phyloP scores from a whole-genome alignment of 257 asterid genomes.

The Petrea volubilis region DNA sequence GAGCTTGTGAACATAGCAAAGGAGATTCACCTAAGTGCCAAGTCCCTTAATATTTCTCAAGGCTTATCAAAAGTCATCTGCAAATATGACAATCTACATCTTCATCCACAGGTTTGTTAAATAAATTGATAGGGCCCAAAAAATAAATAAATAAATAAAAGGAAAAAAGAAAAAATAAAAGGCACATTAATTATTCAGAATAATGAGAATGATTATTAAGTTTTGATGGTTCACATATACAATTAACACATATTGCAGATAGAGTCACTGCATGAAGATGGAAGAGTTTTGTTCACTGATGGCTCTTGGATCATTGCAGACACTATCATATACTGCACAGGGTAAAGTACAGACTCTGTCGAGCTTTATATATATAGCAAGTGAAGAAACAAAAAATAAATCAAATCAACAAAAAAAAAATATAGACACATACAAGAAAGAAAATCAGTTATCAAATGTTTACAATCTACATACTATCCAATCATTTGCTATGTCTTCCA shows the following conservation, averaged over 20 bases:
- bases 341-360: constrained; percentile 46
- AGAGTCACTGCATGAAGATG: constrained; percentile 74
- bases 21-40: constrained; percentile 70
- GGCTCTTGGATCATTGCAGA: constrained; percentile 64
- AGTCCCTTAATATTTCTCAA: constrained; percentile 44
- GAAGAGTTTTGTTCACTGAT: constrained; percentile 63
- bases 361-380: not conserved
- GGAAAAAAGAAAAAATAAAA: not conserved
- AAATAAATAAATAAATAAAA: not conserved
- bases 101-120: constrained; percentile 62
- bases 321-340: constrained; percentile 84
- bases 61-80: constrained; percentile 75
- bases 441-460: not conserved
- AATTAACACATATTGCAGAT: constrained; percentile 45
- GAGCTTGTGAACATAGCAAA: constrained; percentile 80
- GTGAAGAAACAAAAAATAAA: too few relatives aligned
- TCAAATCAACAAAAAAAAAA: not conserved
- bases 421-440: not conserved
- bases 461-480: too few relatives aligned
- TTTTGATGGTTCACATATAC: not conserved
- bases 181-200: not conserved
- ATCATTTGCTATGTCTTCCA: too few relatives aligned
- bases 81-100: constrained; percentile 54
- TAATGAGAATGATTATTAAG: not conserved
- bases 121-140: not conserved